These are phyloP conservation scores for Mycena indigotica DNA, from an alignment of 768 basidiomycete species.

Conservation along the genomic window DNA sequence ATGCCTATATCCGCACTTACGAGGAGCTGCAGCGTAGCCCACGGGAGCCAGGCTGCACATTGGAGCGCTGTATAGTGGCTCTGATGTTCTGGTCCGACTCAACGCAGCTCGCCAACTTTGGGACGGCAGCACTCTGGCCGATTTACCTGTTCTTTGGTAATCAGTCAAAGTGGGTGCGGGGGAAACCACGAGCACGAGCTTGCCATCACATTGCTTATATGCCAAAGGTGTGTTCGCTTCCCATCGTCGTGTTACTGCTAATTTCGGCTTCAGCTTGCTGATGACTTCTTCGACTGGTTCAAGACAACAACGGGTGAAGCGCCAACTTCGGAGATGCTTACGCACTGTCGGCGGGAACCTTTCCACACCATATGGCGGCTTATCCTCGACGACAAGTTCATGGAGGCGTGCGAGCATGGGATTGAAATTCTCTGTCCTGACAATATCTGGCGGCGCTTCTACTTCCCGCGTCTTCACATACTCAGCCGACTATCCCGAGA, in stretches of 20 bases:
- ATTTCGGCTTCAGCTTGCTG: slow-evolving; percentile 2
- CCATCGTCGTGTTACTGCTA: slow-evolving; percentile 1
- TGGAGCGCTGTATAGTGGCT: neutral
- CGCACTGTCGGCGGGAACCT: slow-evolving; percentile 2
- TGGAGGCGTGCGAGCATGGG: slow-evolving; percentile 5
- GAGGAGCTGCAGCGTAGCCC: neutral
- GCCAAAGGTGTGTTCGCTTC: neutral
- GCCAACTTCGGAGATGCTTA: neutral
- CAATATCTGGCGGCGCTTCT: slow-evolving; percentile 4
- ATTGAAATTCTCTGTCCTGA: slow-evolving; percentile 5
- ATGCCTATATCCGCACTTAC: slow-evolving; percentile 11
- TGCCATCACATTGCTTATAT: neutral
- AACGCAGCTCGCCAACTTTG: slow-evolving; percentile 18
- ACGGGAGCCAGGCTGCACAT: neutral
- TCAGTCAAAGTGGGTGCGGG: neutral
- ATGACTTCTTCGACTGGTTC: neutral
- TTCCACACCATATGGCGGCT: slow-evolving; percentile 4
- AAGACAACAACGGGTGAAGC: neutral
- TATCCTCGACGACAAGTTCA: neutral
- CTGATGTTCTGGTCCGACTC: slow-evolving; percentile 22
- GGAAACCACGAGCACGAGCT: neutral
- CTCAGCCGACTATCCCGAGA: slow-evolving; percentile 2
- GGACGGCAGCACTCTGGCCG: slow-evolving; percentile 2
- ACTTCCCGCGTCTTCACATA: slow-evolving; percentile 8
- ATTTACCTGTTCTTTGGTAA: neutral